Percentiles rank a stretch among this genome's conserved stretches.
phyloP scores from a whole-genome alignment of 768 basidiomycete species.

The Collybia sp. region DNA sequence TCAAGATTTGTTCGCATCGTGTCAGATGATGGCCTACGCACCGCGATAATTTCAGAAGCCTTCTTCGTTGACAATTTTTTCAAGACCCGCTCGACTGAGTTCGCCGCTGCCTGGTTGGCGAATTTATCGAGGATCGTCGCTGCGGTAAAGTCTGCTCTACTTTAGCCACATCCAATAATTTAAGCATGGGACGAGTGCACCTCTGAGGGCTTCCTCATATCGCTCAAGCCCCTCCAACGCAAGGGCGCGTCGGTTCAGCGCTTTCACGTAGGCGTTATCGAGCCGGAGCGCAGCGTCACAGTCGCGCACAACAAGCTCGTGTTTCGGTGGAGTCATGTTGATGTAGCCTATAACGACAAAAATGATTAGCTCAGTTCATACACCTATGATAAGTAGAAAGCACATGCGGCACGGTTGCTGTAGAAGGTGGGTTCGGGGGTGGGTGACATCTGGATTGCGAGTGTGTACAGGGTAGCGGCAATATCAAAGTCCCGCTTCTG shows the following conservation, averaged over 20 bases:
- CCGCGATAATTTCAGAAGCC: conserved; percentile 67
- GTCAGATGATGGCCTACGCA: conserved; percentile 21
- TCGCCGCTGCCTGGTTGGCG: conserved; percentile 72
- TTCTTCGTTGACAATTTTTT: conserved; percentile 75
- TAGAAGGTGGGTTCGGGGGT: conserved; percentile 90
- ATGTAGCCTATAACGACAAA: conserved; percentile 67
- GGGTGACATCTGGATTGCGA: conserved; percentile 69
- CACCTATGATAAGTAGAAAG: conserved; percentile 17
- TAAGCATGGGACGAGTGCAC: conserved; percentile 32
- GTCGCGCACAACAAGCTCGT: conserved; percentile 80
- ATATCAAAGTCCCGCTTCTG: conserved; percentile 51
- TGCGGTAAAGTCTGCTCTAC: conserved; percentile 81
- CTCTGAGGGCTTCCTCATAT: conserved; percentile 74
- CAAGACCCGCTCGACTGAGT: conserved; percentile 87
- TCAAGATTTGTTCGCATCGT: neutral
- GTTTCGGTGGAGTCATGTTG: conserved; percentile 82
- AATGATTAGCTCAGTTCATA: neutral
- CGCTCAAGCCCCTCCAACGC: conserved; percentile 77
- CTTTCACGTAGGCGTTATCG: conserved; percentile 84
- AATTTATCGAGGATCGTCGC: conserved; percentile 93
- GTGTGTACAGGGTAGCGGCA: conserved; percentile 66
- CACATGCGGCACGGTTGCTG: conserved; percentile 96
- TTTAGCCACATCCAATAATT: neutral
- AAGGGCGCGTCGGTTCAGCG: conserved; percentile 82
- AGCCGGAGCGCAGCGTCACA: conserved; percentile 85